Evolutionary conservation across 495 filamentous ascomycete species (phyloP), one percentile per base, ranked within the genome.

Genomic region (Cercophora samala): DNA sequence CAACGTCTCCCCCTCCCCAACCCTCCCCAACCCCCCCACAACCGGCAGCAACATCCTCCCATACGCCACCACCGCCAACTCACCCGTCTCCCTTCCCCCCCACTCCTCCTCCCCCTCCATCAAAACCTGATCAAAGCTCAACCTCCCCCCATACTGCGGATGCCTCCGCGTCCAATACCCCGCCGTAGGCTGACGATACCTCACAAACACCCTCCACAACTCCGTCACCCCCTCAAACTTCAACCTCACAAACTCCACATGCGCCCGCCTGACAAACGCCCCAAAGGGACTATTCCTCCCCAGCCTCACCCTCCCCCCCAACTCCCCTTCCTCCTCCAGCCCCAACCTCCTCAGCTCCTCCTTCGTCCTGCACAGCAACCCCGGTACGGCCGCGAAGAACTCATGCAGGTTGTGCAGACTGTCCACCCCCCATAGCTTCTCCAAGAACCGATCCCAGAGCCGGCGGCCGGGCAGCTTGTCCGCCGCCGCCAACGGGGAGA

Each of bases 361-460:
- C 64, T 84, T 84, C 5, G 86, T 83, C 73, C 88, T 90, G 63
- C 80, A 84, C 23, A 93, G 75, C 15, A 90, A 76, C 65, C 73
- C 76, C 2, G 83, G 81, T 55, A 87, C 81, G 17, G 81, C 75
- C 42, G 83, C 82, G 72, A 93, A 91, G 77, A 96, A 92, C 9
- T 81, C 79, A 74, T 91, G 88, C 18, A 97, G 77, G 0, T 87
- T 88, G 79, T 96, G 86, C 18, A 93, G 82, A 53, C 87, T 93
- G 73, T 95, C 87, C 53, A 98, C 86, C 1, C 83, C 82, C 94
- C 95, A 99, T 42, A 98, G 76, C 69, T 90, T 92, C 64, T 88
- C 86, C 6, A 97, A 81, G 62, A 97, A 89, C 19, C 91, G 74
- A 77, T 98, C 94, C 89, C 93, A 95, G 15, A 97, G 75, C 21